Base-by-base conservation (phyloP, 495 filamentous ascomycete species). In the Daldinia bambusicola region DNA sequence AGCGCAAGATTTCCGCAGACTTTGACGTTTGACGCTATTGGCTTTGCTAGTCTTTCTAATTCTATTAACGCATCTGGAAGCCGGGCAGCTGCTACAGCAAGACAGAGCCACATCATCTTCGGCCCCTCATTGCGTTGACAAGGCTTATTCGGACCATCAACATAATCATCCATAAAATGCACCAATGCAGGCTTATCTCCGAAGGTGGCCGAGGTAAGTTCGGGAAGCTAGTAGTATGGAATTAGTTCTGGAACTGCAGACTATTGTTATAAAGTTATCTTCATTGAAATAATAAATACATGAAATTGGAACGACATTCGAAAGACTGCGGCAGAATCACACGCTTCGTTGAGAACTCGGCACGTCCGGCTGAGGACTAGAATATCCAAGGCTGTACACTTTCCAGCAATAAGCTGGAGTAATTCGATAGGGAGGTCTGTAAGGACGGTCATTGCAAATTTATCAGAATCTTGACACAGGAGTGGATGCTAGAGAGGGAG, bases 381-480 rank as follows among this genome's bases (percentile, higher is more conserved):
- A 20, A 70, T 70, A 41, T 74, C 71, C 20, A 22, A 18, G 14
- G 71, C 66, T 8, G 52, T 40, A 16, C 66, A 74, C 30, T 4
- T 55, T 14, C 62, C 71, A 12, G 71, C 71, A 5, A 70, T 67
- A 7, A 60, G 57, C 16, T 74, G 71, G 31, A 70, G 41, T 26
- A 74, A 12, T 53, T 74, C 71, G 16, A 10, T 22, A 1, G 71
- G 66, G 0, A 74, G 45, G 6, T 66, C 43, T 6, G 63, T 61
- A 20, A 74, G 6, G 3, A 43, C 5, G 0, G 50, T 13, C 67
- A 70, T 74, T 16, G 52, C 52, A 36, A 26, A 20, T 22, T 2
- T 13, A 57, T 9, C 18, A 38, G 20, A 31, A 18, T n/a, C 5
- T 20, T 0, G 8, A 48, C 1, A 22, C 9, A 22, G 12, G 6